Evolutionary conservation across 345 rosid genomes (phyloP).

Genomic region (Bretschneidera sinensis): DNA sequence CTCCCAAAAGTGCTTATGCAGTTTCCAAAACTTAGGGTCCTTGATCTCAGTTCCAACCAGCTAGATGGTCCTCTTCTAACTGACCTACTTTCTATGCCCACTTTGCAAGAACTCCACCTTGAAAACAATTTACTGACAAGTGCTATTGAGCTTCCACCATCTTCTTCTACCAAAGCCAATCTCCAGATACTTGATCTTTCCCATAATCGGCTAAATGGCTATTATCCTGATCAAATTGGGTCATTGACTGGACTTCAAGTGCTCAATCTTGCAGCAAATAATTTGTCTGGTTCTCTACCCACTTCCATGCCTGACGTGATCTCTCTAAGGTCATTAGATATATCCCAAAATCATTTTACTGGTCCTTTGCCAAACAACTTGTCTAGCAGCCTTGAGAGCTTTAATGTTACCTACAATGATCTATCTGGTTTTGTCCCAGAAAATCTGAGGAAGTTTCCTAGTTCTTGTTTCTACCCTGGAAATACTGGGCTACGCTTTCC

Average conservation of each 20-base stretch:
- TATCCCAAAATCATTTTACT: conserved; percentile 71
- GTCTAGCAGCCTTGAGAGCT: conserved; percentile 48
- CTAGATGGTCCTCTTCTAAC: conserved; percentile 59
- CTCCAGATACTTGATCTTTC: conserved; percentile 80
- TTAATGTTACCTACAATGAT: conserved; percentile 81
- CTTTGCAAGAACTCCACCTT: conserved; percentile 77
- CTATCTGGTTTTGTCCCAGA: conserved; percentile 90
- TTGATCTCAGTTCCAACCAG: conserved; percentile 78
- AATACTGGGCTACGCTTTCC: conserved; percentile 58
- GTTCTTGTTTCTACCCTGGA: conserved; percentile 85
- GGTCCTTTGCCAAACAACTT: conserved; percentile 78
- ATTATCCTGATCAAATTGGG: conserved; percentile 62
- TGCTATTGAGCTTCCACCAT: conserved; percentile 36
- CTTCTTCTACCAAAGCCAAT: conserved; percentile 42
- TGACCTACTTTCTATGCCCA: conserved; percentile 55
- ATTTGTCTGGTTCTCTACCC: conserved; percentile 86
- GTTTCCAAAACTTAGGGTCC: conserved; percentile 78
- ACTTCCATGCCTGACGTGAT: conserved; percentile 61
- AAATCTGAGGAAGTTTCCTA: conserved; percentile 66
- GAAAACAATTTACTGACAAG: conserved; percentile 61
- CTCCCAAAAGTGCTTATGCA: conserved; percentile 59
- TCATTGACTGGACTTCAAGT: conserved; percentile 60
- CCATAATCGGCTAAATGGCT: conserved; percentile 63
- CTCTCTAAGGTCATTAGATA: conserved; percentile 59
- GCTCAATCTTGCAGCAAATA: conserved; percentile 76